phyloP scores from a whole-genome alignment of 2,329 filamentous ascomycete genomes.

The Parasarocladium wereldwijsianum region DNA sequence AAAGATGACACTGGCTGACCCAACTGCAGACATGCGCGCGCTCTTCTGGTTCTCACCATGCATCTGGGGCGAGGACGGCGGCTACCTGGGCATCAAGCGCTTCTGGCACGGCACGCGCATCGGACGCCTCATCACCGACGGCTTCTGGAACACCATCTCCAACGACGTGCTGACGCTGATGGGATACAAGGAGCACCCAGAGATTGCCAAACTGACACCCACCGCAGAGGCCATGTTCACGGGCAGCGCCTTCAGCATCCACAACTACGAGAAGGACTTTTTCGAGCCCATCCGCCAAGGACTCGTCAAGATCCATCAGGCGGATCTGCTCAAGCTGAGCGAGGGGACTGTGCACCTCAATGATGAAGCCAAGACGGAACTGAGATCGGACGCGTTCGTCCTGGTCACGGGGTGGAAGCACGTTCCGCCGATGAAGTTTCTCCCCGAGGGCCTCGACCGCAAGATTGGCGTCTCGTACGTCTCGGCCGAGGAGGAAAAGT shows the following conservation, averaged over 20 bases:
- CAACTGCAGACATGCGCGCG: slow-evolving; percentile 38
- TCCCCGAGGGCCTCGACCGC: slow-evolving; percentile 27
- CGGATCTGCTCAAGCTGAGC: slow-evolving; percentile 32
- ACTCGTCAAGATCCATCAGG: slow-evolving; percentile 35
- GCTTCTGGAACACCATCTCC: slow-evolving; percentile 43
- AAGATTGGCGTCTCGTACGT: slow-evolving; percentile 34
- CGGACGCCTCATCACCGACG: slow-evolving; percentile 37
- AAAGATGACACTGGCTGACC: no score
- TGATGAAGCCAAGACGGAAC: slow-evolving; percentile 20
- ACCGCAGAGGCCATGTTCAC: slow-evolving; percentile 36
- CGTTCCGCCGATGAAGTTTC: slow-evolving; percentile 34
- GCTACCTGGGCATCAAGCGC: slow-evolving; percentile 35
- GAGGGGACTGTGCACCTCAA: slow-evolving; percentile 33
- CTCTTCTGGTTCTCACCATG: slow-evolving; percentile 65
- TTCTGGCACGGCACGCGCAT: slow-evolving; percentile 43
- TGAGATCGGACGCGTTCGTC: slow-evolving; percentile 36
- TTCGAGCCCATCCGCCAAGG: slow-evolving; percentile 39
- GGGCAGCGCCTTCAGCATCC: slow-evolving; percentile 40
- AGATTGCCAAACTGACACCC: slow-evolving; percentile 37
- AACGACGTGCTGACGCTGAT: slow-evolving; percentile 39
- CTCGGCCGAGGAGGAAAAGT: slow-evolving; percentile 8
- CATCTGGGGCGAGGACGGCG: slow-evolving; percentile 52
- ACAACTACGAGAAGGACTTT: slow-evolving; percentile 44
- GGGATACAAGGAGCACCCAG: slow-evolving; percentile 37
- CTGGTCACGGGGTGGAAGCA: slow-evolving; percentile 47